Evolutionary conservation across 768 basidiomycete genomes (phyloP).

Genomic region (Leucocoprinus sp.): DNA sequence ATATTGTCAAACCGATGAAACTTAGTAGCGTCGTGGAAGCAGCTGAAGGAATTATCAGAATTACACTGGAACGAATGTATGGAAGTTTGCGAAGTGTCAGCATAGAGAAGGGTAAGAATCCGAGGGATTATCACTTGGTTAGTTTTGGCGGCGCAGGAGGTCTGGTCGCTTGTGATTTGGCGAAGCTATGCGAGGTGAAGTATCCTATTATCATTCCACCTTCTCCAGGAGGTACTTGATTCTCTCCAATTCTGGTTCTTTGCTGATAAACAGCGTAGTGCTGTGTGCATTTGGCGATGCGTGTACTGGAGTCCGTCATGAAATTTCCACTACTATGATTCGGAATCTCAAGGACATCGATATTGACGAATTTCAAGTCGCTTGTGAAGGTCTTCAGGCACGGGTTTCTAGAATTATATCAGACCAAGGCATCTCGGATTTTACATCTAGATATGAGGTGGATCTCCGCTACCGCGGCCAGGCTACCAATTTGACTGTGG

Average conservation of each 20-base stretch:
- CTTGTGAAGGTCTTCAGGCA: constrained; percentile 11
- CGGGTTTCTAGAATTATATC: constrained; percentile 17
- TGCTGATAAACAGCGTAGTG: constrained; percentile 12
- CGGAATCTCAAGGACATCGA: constrained; percentile 17
- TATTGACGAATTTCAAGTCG: constrained; percentile 12
- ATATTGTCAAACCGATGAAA: constrained; percentile 18
- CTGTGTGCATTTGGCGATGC: constrained; percentile 24
- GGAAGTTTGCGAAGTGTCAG: constrained; percentile 23
- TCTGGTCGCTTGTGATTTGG: constrained; percentile 20
- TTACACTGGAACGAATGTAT: constrained; percentile 23
- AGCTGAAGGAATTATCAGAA: constrained; percentile 21
- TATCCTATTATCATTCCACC: constrained; percentile 22
- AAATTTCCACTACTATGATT: constrained; percentile 17
- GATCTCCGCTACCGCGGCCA: constrained; percentile 23
- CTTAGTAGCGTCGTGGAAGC: constrained; percentile 17
- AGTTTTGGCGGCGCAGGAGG: constrained; percentile 24
- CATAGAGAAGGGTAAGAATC: constrained; percentile 24
- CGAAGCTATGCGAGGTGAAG: constrained; percentile 10
- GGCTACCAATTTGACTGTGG: constrained; percentile 18
- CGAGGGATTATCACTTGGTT: constrained; percentile 20
- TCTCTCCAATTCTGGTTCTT: not conserved
- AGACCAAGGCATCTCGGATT: constrained; percentile 16
- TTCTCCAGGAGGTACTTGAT: constrained; percentile 20
- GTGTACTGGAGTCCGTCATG: constrained; percentile 21
- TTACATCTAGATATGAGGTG: constrained; percentile 17